Conservation (phyloP, 2,329 filamentous ascomycete species). For the Apiospora arundinis region DNA sequence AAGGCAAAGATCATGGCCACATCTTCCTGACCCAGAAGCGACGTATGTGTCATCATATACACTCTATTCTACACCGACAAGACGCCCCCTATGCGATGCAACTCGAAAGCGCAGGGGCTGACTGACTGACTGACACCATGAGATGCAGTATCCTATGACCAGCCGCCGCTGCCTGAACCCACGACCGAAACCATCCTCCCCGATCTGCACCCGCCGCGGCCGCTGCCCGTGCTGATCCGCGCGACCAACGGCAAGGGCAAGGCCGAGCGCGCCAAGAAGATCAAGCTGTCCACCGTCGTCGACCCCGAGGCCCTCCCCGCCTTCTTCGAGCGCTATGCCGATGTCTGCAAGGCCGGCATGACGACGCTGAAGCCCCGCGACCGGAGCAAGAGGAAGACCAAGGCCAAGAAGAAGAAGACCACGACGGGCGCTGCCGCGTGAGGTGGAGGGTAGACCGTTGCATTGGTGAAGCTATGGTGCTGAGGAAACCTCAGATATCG, state of each 20-base stretch:
- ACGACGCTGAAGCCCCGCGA: conserved; percentile 89
- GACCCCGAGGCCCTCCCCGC: conserved; percentile 74
- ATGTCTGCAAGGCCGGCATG: conserved; percentile 91
- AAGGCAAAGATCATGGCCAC: conserved; percentile 74
- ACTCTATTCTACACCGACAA: background rate
- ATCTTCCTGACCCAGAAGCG: conserved; percentile 80
- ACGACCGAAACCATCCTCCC: conserved; percentile 59
- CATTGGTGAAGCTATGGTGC: no score
- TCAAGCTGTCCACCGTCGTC: conserved; percentile 86
- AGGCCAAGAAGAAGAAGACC: conserved; percentile 76
- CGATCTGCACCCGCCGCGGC: conserved; percentile 64
- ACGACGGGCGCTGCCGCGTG: background rate
- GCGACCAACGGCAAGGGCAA: conserved; percentile 81
- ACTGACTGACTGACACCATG: conserved; percentile 9
- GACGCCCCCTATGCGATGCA: background rate
- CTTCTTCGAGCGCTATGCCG: conserved; percentile 87
- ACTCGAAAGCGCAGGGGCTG: background rate
- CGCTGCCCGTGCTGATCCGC: conserved; percentile 78
- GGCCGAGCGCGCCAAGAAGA: conserved; percentile 60
- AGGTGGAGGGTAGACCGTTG: background rate
- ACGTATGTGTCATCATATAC: conserved; percentile 52
- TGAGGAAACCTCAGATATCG: background rate
- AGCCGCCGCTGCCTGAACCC: conserved; percentile 49
- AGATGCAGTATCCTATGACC: conserved; percentile 48
- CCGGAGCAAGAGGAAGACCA: conserved; percentile 83